A percentile compares a stretch with the other conserved stretches of the same genome.
These are phyloP conservation scores for Blastobotrys malaysiensis DNA, from an alignment of 1,139 yeast genomes.

Conservation along the genomic window DNA sequence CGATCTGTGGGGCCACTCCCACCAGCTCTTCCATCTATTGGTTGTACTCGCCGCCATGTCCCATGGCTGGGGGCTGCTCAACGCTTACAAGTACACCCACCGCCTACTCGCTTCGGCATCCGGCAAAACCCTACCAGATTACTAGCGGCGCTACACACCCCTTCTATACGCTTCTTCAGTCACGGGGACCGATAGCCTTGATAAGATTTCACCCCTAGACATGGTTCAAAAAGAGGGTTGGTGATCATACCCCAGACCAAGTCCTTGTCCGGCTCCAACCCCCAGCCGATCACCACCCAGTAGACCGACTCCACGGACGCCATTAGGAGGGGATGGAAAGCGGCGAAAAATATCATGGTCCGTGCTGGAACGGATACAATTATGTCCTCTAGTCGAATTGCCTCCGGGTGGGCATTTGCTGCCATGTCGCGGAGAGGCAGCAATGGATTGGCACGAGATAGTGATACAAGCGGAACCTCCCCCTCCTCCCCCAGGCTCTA, in stretches of 20 bases:
- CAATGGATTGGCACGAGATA: neutral
- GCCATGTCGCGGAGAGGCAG: neutral
- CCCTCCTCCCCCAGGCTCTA: neutral
- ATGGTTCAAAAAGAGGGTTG: neutral
- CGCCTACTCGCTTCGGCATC: neutral
- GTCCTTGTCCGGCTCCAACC: neutral
- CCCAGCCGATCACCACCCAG: neutral
- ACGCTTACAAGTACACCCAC: constrained; percentile 43
- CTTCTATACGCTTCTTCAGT: neutral
- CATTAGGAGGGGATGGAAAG: neutral
- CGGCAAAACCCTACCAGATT: neutral
- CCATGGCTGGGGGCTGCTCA: constrained; percentile 64
- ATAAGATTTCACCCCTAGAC: neutral
- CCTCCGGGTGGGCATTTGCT: neutral
- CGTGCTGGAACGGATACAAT: neutral
- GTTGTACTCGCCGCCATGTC: constrained; percentile 78
- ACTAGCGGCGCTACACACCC: neutral
- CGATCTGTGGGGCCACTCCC: constrained; percentile 78
- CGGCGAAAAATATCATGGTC: neutral
- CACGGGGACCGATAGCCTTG: neutral
- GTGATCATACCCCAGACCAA: neutral
- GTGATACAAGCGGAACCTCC: neutral
- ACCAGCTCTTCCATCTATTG: constrained; percentile 77
- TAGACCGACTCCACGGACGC: neutral
- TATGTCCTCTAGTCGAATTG: neutral